phyloP scores from a whole-genome alignment of 2,329 filamentous ascomycete species.

The Alternaria novae-zelandiae region DNA sequence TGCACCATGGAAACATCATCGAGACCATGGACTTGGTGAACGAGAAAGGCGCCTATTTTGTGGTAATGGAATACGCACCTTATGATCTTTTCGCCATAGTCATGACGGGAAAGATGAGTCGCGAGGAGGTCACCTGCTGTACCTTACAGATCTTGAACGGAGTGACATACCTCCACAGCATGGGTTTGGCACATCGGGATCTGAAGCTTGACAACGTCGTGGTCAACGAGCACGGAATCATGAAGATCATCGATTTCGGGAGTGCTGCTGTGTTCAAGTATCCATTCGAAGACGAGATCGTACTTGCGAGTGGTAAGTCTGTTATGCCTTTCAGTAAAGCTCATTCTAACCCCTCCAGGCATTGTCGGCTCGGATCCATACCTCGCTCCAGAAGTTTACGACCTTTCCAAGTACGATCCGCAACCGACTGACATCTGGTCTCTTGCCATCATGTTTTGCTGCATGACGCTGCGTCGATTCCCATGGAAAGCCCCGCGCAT shows the following conservation, averaged over 20 bases:
- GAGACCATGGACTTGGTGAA: slow-evolving; percentile 96
- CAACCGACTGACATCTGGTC: slow-evolving; percentile 97
- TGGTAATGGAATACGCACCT: slow-evolving; percentile 98
- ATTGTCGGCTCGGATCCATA: slow-evolving; percentile 93
- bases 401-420: slow-evolving; percentile 90
- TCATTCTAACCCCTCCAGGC: slow-evolving; percentile 54
- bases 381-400: slow-evolving; percentile 94
- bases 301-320: slow-evolving; percentile 76
- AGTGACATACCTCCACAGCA: slow-evolving; percentile 91
- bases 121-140: slow-evolving; percentile 87
- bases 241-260: slow-evolving; percentile 99
- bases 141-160: slow-evolving; percentile 95
- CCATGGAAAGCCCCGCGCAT: slow-evolving; percentile 95
- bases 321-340: not conserved
- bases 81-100: slow-evolving; percentile 97
- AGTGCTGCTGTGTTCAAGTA: slow-evolving; percentile 97
- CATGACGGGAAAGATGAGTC: slow-evolving; percentile 97
- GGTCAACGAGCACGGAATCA: slow-evolving; percentile 93
- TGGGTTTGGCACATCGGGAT: slow-evolving; percentile 93
- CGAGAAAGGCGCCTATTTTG: slow-evolving; percentile 93
- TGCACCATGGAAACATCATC: slow-evolving; percentile 98
- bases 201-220: slow-evolving; percentile 98
- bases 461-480: slow-evolving; percentile 94
- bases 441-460: slow-evolving; percentile 97
- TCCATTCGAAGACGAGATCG: slow-evolving; percentile 90